Conservation (phyloP, 805 yeast genomes). For the Kodamaea kaohsiungensis region DNA sequence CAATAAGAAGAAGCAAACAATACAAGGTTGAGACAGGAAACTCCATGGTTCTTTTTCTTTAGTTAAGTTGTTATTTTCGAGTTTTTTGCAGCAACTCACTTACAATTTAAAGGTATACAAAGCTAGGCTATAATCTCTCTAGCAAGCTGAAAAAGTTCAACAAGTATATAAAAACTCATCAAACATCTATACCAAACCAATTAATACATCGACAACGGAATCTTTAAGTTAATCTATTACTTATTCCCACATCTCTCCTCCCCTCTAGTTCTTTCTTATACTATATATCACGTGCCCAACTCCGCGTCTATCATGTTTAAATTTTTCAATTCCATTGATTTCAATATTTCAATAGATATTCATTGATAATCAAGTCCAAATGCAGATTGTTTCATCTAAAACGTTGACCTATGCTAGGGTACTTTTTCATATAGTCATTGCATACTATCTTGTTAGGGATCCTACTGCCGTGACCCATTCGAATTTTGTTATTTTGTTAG, state of each 20-base stretch:
- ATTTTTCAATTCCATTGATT: background rate
- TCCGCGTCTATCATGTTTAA: background rate
- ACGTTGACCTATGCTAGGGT: conserved; percentile 50
- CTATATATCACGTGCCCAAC: background rate
- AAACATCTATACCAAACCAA: no score
- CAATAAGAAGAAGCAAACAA: background rate
- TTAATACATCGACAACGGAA: no score
- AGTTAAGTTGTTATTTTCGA: background rate
- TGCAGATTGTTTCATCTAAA: conserved; percentile 55
- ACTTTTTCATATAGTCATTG: conserved; percentile 41
- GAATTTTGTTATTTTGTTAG: conserved; percentile 51
- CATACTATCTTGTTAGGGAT: conserved; percentile 50
- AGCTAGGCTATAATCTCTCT: no score
- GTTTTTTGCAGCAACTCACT: background rate
- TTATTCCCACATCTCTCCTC: no score
- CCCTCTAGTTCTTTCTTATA: no score
- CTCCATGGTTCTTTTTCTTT: background rate
- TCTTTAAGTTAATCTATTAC: no score
- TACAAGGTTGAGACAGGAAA: background rate
- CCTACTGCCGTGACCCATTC: conserved; percentile 46
- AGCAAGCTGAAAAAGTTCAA: no score
- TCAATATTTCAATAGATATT: background rate
- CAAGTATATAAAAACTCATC: no score
- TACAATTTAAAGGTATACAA: no score
- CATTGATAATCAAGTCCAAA: conserved; percentile 16